Evolutionary conservation across 305 asterid species (phyloP).

Genomic region (Fraxinus ornus): DNA sequence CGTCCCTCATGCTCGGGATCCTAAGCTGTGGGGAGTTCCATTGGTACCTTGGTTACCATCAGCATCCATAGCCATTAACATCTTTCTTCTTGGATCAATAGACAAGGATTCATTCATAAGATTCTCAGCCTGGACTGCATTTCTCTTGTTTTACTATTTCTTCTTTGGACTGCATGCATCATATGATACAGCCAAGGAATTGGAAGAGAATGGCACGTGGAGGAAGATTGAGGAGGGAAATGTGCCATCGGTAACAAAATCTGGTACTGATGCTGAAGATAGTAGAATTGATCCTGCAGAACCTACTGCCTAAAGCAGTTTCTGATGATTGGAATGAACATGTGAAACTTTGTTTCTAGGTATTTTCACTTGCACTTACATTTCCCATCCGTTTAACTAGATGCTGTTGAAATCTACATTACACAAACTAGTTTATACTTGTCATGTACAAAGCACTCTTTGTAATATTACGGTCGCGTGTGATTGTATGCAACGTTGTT

Average conservation of each 20-base stretch:
- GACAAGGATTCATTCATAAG: conserved; percentile 48
- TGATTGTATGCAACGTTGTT: neutral
- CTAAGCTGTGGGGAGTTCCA: conserved; percentile 71
- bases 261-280: conserved; percentile 9
- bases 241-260: neutral
- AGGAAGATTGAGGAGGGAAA: conserved; percentile 44
- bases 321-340: neutral
- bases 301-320: conserved; percentile 6
- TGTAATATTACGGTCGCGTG: neutral
- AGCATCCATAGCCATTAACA: conserved; percentile 56
- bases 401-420: neutral
- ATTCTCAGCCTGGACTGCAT: conserved; percentile 46
- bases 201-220: conserved; percentile 20
- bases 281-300: neutral
- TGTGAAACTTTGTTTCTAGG: conserved; percentile 17
- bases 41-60: conserved; percentile 80
- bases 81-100: conserved; percentile 67
- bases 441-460: neutral
- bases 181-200: conserved; percentile 57
- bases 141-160: conserved; percentile 51
- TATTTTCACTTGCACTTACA: neutral
- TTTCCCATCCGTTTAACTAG: neutral
- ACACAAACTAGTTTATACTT: neutral
- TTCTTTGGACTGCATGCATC: conserved; percentile 72
- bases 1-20: conserved; percentile 57